A percentile compares a stretch with the other conserved stretches of the same genome.
Conservation (phyloP, 2,329 filamentous ascomycete genomes). For the Colletotrichum theobromicola region DNA sequence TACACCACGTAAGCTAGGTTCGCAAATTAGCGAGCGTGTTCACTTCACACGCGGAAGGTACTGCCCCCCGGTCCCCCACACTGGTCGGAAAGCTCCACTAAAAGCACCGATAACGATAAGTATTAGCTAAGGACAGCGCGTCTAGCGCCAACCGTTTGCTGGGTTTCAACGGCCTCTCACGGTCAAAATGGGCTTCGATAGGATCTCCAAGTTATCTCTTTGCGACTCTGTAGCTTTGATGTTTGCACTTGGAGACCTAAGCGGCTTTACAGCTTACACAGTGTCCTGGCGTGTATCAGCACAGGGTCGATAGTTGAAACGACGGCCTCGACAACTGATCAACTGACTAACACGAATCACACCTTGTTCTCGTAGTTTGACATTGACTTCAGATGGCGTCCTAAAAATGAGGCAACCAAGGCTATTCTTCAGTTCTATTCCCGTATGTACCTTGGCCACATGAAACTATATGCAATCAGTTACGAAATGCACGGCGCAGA, state of each 20-base stretch:
- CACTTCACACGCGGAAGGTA: slow-evolving; percentile 19
- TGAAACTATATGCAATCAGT: not conserved
- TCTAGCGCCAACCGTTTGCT: not conserved
- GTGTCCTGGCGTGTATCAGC: not conserved
- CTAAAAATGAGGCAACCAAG: not conserved
- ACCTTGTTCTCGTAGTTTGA: not conserved
- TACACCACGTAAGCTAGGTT: slow-evolving; percentile 21
- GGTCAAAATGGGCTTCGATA: not conserved
- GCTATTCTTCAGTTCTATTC: too few relatives aligned
- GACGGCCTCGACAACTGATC: not conserved
- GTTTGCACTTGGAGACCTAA: not conserved
- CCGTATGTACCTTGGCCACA: not conserved
- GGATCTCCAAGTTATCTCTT: not conserved
- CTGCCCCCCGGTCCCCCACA: slow-evolving; percentile 19
- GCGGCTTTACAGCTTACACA: not conserved
- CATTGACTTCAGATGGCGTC: not conserved
- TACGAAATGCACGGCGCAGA: not conserved
- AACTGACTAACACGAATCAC: slow-evolving; percentile 4
- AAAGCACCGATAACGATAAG: slow-evolving; percentile 3
- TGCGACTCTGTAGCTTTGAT: not conserved
- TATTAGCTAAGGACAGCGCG: not conserved
- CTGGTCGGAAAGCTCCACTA: slow-evolving; percentile 4
- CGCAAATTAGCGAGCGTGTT: slow-evolving; percentile 23
- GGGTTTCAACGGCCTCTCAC: not conserved
- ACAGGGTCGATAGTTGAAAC: slow-evolving; percentile 1